Evolutionary conservation across 1,139 yeast genomes (phyloP), one percentile per base, ranked within the genome.

Genomic region (Lodderomyces parapsilosis): DNA sequence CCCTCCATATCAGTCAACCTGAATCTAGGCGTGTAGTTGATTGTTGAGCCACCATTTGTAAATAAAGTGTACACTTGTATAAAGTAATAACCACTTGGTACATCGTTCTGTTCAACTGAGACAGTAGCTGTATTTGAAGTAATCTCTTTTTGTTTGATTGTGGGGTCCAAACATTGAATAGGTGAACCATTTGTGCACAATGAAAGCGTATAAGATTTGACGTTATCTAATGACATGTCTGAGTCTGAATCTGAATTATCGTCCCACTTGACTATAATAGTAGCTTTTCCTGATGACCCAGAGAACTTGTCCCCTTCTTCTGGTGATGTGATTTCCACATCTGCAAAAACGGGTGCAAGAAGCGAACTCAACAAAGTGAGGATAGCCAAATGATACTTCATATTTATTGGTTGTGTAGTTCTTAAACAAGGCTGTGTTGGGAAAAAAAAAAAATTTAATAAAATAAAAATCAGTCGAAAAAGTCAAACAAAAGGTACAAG

Each of bases 1-100:
- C 96, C 96, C 0, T 78, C 60, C 95, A 90, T 86, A 11, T 83
- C 90, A 0, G 71, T 62, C 49, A 90, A 68, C 36, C 62, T 51
- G 64, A 90, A 86, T 56, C 96, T 71, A 30, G 76, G 72, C 1
- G 94, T 63, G 62, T 90, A 90, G 56, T 83, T 87, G 52, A 80
- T 82, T n/a, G 91, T 72, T n/a, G 39, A 20, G 52, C 65, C 66
- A 13, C 83, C 84, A n/a, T 59, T 62, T 2, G 54, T 42, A 45
- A 66, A 73, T 8, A 55, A 48, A 9, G 77, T 62, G 51, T 72
- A 79, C 33, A 90, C 60, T 64, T 90, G 96, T 52, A 90, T 65
- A 60, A 66, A 89, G 61, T 76, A 90, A 47, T 66, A 66, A 20
- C 97, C 97, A 57, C 74, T 66, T 4, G 79, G 78, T 30, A 79